Conservation (phyloP, 345 rosid species). For the Linum trigynum region DNA sequence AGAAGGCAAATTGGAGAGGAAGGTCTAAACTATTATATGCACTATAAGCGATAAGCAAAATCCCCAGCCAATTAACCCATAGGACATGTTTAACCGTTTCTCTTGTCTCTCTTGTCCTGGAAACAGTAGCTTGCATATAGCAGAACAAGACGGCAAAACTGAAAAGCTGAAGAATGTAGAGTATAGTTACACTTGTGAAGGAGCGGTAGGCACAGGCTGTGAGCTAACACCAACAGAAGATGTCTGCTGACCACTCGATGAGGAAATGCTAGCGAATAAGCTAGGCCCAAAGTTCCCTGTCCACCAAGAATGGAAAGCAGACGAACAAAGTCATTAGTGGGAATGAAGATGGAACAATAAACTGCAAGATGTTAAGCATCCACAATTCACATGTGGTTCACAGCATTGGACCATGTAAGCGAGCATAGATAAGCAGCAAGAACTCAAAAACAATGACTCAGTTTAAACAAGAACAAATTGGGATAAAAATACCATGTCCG, state of each 20-base stretch:
- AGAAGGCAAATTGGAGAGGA: neutral
- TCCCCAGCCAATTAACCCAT: neutral
- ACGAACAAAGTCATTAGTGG: neutral
- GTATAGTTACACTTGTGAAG: slow-evolving; percentile 44
- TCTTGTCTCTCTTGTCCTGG: neutral
- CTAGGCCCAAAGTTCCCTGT: slow-evolving; percentile 30
- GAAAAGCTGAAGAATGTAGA: neutral
- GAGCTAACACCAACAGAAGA: slow-evolving; percentile 66
- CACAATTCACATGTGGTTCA: neutral
- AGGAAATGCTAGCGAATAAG: slow-evolving; percentile 56
- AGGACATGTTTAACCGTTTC: neutral
- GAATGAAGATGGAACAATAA: neutral
- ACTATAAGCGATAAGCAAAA: too few relatives aligned
- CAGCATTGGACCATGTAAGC: neutral
- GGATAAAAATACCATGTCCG: neutral
- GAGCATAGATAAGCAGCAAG: neutral
- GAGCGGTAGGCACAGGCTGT: slow-evolving; percentile 46
- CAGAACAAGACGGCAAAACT: neutral
- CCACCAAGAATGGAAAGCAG: neutral
- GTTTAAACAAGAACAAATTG: too few relatives aligned
- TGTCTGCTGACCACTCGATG: slow-evolving; percentile 43
- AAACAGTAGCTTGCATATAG: neutral
- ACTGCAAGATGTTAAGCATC: neutral
- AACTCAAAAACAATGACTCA: too few relatives aligned
- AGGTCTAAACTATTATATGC: neutral